Percentiles rank a stretch among this genome's conserved stretches.
These are phyloP conservation scores for Amaranthus tricolor DNA, from an alignment of 179 eudicot species.

Conservation along the genomic window DNA sequence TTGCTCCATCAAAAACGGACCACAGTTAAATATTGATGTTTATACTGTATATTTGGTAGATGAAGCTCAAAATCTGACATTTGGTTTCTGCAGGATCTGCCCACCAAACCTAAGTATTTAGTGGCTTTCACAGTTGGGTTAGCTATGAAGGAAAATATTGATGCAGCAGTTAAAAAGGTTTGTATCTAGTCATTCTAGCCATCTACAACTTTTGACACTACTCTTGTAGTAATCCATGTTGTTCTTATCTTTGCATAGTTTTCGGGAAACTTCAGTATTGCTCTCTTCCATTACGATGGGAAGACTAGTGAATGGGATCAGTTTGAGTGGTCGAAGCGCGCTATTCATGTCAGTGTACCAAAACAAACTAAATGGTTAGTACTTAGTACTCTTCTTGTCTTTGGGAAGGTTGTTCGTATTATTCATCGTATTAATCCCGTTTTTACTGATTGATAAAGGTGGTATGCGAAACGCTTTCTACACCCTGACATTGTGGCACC, in stretches of 20 bases:
- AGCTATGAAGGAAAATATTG: constrained; percentile 34
- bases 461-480: constrained; percentile 75
- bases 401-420: not conserved
- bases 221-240: not conserved
- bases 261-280: constrained; percentile 42
- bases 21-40: no score
- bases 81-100: constrained; percentile 35
- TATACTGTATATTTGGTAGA: no score
- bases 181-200: not conserved
- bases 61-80: not conserved
- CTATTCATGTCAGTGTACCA: constrained; percentile 54
- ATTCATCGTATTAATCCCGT: not conserved
- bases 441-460: constrained; percentile 34
- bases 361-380: constrained; percentile 70
- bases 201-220: not conserved
- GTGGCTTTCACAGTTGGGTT: constrained; percentile 50
- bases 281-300: constrained; percentile 67
- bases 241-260: constrained; percentile 27
- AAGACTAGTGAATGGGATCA: constrained; percentile 59
- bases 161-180: constrained; percentile 47
- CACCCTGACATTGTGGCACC: constrained; percentile 67
- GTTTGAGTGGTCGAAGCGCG: constrained; percentile 67
- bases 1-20: no score
- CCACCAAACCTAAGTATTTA: constrained; percentile 39
- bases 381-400: not conserved